Percentiles rank a stretch among this genome's conserved stretches.
phyloP scores from a whole-genome alignment of 192 early-diverging fungal species.

The Coemansia sp. region DNA sequence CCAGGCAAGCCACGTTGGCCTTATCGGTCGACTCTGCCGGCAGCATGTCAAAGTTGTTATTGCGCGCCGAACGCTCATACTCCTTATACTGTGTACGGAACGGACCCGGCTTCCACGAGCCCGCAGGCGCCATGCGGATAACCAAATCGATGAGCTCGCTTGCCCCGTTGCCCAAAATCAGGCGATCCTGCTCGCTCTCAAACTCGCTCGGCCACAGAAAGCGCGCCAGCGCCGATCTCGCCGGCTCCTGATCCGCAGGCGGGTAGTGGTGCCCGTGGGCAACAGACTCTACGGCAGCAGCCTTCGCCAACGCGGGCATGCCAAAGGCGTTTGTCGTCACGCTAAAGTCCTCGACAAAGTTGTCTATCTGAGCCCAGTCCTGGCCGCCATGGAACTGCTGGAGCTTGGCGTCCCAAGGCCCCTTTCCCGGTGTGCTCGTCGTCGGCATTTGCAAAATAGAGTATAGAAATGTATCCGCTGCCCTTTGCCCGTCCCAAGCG shows the following conservation, averaged over 20 bases:
- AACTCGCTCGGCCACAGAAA: conserved; percentile 70
- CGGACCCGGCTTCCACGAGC: conserved; percentile 81
- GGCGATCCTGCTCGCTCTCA: conserved; percentile 52
- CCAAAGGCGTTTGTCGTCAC: conserved; percentile 88
- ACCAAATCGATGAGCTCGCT: conserved; percentile 88
- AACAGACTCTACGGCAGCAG: conserved; percentile 62
- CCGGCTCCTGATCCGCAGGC: conserved; percentile 87
- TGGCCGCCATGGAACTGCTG: conserved; percentile 89
- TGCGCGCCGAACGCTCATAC: conserved; percentile 79
- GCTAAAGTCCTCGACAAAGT: conserved; percentile 89
- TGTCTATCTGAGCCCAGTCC: conserved; percentile 71
- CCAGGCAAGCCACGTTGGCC: conserved; percentile 72
- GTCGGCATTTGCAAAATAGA: conserved; percentile 4
- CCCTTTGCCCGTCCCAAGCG: too few relatives aligned
- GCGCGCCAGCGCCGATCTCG: conserved; percentile 69
- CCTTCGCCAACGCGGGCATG: conserved; percentile 65
- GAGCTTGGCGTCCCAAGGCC: conserved; percentile 77
- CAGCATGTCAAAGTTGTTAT: conserved; percentile 65
- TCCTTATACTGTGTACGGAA: conserved; percentile 86
- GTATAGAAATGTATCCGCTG: background rate
- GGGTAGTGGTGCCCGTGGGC: conserved; percentile 81
- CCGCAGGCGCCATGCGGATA: conserved; percentile 65
- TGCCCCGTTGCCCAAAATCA: conserved; percentile 84
- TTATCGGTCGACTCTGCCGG: conserved; percentile 48
- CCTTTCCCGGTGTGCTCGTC: conserved; percentile 8